Evolutionary conservation across 176 grass and related monocot species (phyloP).

Genomic region (Poa annua): DNA sequence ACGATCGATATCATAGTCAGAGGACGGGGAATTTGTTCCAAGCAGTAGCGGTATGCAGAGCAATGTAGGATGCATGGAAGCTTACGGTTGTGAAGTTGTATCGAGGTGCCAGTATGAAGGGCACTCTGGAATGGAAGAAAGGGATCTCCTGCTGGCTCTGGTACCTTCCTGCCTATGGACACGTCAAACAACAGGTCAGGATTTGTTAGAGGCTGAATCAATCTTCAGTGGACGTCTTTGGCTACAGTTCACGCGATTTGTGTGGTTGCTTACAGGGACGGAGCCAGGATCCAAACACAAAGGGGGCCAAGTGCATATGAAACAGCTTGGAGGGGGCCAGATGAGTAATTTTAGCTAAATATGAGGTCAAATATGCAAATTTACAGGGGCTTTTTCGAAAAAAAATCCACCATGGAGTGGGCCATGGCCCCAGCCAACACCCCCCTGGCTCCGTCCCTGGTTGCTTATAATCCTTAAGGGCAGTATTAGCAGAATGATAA

Average conservation of each 20-base stretch:
- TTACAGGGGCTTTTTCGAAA: no score
- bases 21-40: background rate
- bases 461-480: background rate
- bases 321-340: no score
- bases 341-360: no score
- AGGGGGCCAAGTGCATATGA: no score
- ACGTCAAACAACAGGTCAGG: background rate
- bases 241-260: slow-evolving; percentile 13
- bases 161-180: slow-evolving; percentile 71
- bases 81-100: slow-evolving; percentile 56
- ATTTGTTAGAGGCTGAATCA: slow-evolving; percentile 1
- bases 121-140: slow-evolving; percentile 66
- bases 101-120: slow-evolving; percentile 47
- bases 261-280: slow-evolving; percentile 34
- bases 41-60: background rate
- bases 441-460: no score
- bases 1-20: background rate
- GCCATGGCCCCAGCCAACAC: no score
- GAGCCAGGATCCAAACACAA: no score
- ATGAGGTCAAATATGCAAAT: no score
- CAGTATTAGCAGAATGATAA: background rate
- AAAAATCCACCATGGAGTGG: no score
- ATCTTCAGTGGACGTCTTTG: slow-evolving; percentile 13
- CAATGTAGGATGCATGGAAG: background rate
- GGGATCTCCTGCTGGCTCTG: slow-evolving; percentile 82